Evolutionary conservation across 2,329 filamentous ascomycete genomes (phyloP).

Genomic region (Neopestalotiopsis sp.): DNA sequence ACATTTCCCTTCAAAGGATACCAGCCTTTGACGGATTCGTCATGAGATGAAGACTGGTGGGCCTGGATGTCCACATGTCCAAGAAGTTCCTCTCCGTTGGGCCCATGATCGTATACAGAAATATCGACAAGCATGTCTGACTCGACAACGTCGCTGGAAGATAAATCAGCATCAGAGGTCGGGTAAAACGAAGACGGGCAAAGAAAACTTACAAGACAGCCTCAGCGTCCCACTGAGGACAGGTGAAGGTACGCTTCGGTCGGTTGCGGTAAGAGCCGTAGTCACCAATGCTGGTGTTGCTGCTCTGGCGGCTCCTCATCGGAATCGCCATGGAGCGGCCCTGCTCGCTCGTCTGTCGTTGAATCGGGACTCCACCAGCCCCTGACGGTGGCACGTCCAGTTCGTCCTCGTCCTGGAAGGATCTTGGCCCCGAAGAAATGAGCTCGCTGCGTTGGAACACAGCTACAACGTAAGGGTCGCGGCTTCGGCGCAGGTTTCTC

Average conservation of each 20-base stretch:
- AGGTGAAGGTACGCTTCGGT: slow-evolving; percentile 67
- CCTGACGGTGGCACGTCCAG: slow-evolving; percentile 53
- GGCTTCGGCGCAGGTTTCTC: slow-evolving; percentile 78
- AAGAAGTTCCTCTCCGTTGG: slow-evolving; percentile 85
- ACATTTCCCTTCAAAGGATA: slow-evolving; percentile 78
- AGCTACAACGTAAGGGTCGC: slow-evolving; percentile 93
- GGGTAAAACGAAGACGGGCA: neutral
- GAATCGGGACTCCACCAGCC: slow-evolving; percentile 63
- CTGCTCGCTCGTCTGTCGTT: slow-evolving; percentile 78
- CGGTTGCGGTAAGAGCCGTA: slow-evolving; percentile 65
- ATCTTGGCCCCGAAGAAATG: slow-evolving; percentile 84
- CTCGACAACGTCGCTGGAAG: slow-evolving; percentile 83
- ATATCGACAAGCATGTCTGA: slow-evolving; percentile 90
- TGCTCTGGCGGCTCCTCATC: slow-evolving; percentile 96
- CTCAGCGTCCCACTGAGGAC: slow-evolving; percentile 94
- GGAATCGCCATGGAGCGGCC: slow-evolving; percentile 92
- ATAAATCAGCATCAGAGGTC: slow-evolving; percentile 17
- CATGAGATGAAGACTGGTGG: slow-evolving; percentile 64
- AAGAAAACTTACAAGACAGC: slow-evolving; percentile 79
- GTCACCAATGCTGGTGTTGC: slow-evolving; percentile 84
- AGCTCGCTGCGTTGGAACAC: slow-evolving; percentile 97
- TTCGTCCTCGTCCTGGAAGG: slow-evolving; percentile 66
- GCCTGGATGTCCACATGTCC: slow-evolving; percentile 85
- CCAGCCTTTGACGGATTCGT: slow-evolving; percentile 81
- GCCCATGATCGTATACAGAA: slow-evolving; percentile 86